Conservation (phyloP, 768 basidiomycete species). For the Pholiota microspora region DNA sequence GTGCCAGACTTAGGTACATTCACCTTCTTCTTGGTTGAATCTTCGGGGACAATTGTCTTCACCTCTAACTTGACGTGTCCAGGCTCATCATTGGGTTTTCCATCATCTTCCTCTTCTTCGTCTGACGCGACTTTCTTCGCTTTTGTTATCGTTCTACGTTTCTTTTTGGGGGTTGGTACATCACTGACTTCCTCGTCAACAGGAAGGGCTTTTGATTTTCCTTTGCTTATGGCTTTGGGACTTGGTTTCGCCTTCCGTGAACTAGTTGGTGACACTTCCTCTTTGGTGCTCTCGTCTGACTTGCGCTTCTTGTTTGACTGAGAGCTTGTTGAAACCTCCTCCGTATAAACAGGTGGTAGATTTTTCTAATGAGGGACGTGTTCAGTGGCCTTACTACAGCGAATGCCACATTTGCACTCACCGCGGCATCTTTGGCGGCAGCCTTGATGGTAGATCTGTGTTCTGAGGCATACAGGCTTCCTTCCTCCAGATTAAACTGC, state of each 20-base stretch:
- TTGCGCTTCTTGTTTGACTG: constrained; percentile 14
- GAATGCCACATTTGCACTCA: constrained; percentile 19
- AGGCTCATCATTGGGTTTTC: constrained; percentile 9
- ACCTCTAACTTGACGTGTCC: constrained; percentile 13
- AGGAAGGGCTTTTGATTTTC: constrained; percentile 10
- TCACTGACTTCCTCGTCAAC: constrained; percentile 2
- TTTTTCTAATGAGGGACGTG: too few species aligned
- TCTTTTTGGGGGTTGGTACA: constrained; percentile 1
- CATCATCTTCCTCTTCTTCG: constrained; percentile 7
- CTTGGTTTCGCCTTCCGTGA: constrained; percentile 1
- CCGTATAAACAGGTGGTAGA: constrained; percentile 8
- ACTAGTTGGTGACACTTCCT: constrained; percentile 6
- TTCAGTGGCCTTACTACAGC: too few species aligned
- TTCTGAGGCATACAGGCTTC: constrained; percentile 38
- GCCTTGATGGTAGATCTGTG: constrained; percentile 48
- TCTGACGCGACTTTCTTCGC: constrained; percentile 1
- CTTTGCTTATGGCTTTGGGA: constrained; percentile 11
- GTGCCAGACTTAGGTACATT: background rate
- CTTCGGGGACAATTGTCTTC: constrained; percentile 11
- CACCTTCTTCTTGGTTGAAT: constrained; percentile 5
- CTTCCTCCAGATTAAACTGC: constrained; percentile 40
- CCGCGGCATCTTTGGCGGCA: constrained; percentile 36
- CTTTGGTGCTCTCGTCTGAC: constrained; percentile 2
- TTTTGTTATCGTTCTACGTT: background rate
- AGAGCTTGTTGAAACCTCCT: constrained; percentile 5